Evolutionary conservation across 768 basidiomycete species (phyloP).

Genomic region (Boletellus ananas): DNA sequence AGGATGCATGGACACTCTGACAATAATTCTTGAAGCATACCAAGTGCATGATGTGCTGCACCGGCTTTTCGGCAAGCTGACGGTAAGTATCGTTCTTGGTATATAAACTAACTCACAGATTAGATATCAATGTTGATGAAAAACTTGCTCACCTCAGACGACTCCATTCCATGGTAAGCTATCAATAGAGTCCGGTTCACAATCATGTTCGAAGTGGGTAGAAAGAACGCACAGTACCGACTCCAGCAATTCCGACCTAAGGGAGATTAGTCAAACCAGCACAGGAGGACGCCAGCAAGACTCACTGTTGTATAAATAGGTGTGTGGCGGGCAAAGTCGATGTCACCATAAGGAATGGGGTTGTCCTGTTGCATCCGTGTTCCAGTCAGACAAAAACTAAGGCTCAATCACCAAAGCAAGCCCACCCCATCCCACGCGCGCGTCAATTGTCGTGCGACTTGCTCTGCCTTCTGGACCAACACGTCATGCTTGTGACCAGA

Average conservation of each 20-base stretch:
- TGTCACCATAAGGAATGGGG: slow-evolving; percentile 33
- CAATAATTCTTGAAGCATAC: slow-evolving; percentile 22
- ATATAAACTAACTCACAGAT: slow-evolving; percentile 31
- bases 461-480: slow-evolving; percentile 58
- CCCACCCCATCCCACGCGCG: slow-evolving; percentile 59
- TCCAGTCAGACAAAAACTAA: background rate
- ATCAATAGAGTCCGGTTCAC: background rate
- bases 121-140: background rate
- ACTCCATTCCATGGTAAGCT: slow-evolving; percentile 61
- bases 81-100: slow-evolving; percentile 61
- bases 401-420: slow-evolving; percentile 2
- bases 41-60: slow-evolving; percentile 46
- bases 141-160: slow-evolving; percentile 36
- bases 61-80: slow-evolving; percentile 48
- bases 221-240: slow-evolving; percentile 39
- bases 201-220: background rate
- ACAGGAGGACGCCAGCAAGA: background rate
- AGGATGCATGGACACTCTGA: background rate
- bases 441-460: slow-evolving; percentile 60
- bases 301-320: slow-evolving; percentile 32
- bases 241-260: slow-evolving; percentile 45
- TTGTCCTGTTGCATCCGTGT: slow-evolving; percentile 25
- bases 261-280: background rate
- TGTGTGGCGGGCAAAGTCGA: slow-evolving; percentile 38
- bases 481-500: slow-evolving; percentile 47